phyloP scores from a whole-genome alignment of 257 asterid genomes.

The Voacanga thouarsii region DNA sequence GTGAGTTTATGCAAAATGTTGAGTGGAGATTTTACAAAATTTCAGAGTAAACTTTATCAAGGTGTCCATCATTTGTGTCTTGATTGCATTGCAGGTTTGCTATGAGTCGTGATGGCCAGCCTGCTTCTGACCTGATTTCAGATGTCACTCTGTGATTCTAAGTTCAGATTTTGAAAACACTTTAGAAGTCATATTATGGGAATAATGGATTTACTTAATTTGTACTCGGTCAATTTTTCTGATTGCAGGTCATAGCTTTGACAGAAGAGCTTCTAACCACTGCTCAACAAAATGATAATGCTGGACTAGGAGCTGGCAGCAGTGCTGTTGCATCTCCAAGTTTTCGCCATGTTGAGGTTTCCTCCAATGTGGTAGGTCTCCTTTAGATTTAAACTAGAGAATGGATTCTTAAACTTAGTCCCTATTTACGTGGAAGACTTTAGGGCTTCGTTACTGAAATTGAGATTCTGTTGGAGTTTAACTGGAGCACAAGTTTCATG shows the following conservation, averaged over 20 bases:
- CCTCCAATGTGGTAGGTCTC: slow-evolving; percentile 44
- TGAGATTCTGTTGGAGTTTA: neutral
- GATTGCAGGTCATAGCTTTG: slow-evolving; percentile 77
- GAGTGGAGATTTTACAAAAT: slow-evolving; percentile 42
- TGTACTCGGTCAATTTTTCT: slow-evolving; percentile 22
- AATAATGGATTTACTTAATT: slow-evolving; percentile 22
- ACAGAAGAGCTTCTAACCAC: slow-evolving; percentile 94
- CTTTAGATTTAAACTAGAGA: neutral
- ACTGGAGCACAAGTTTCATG: neutral
- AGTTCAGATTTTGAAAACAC: slow-evolving; percentile 46
- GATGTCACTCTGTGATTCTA: slow-evolving; percentile 79
- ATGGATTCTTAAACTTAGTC: neutral
- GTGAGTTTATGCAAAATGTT: slow-evolving; percentile 53
- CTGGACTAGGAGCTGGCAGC: slow-evolving; percentile 45
- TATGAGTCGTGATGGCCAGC: slow-evolving; percentile 80
- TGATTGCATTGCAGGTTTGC: slow-evolving; percentile 94
- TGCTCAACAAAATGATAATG: slow-evolving; percentile 63
- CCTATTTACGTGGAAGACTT: too few species aligned
- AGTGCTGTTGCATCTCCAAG: slow-evolving; percentile 49
- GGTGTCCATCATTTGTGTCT: slow-evolving; percentile 88
- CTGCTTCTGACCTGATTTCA: slow-evolving; percentile 66
- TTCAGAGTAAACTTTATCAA: slow-evolving; percentile 43
- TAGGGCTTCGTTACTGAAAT: neutral
- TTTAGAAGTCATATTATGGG: slow-evolving; percentile 22
- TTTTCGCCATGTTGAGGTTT: slow-evolving; percentile 39